Evolutionary conservation across 208 protist genomes (phyloP).

Genomic region (Crithidia brevicula): DNA sequence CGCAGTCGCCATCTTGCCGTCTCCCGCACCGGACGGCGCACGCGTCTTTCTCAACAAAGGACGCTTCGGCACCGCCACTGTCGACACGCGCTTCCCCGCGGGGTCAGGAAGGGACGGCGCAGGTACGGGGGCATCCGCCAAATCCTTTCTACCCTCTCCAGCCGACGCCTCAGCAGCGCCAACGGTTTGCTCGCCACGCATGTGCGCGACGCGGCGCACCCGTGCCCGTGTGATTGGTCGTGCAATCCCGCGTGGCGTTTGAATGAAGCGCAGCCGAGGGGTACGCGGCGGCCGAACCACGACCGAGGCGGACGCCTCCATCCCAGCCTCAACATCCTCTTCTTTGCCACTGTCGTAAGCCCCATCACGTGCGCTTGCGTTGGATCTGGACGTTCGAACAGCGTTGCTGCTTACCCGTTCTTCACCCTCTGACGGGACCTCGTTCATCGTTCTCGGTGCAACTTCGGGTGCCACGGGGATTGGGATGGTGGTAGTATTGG

Average conservation of each 20-base stretch:
- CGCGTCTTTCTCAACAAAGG: background rate
- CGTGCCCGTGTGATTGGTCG: background rate
- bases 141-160: no score
- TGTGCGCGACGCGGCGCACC: background rate
- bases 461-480: background rate
- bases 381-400: background rate
- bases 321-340: background rate
- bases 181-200: conserved; percentile 3
- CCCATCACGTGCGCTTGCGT: background rate
- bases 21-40: background rate
- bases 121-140: no score
- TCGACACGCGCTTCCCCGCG: no score
- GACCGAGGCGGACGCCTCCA: background rate
- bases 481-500: background rate
- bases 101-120: no score
- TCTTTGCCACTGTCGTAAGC: background rate
- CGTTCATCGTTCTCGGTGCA: no score
- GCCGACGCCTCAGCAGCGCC: background rate
- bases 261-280: conserved; percentile 19
- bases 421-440: no score
- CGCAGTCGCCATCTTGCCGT: background rate
- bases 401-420: no score
- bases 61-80: background rate
- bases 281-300: conserved; percentile 1
- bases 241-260: conserved; percentile 15